Base-by-base conservation (phyloP, 1,284 basidiomycete species). In the Moniliophthora roreri region DNA sequence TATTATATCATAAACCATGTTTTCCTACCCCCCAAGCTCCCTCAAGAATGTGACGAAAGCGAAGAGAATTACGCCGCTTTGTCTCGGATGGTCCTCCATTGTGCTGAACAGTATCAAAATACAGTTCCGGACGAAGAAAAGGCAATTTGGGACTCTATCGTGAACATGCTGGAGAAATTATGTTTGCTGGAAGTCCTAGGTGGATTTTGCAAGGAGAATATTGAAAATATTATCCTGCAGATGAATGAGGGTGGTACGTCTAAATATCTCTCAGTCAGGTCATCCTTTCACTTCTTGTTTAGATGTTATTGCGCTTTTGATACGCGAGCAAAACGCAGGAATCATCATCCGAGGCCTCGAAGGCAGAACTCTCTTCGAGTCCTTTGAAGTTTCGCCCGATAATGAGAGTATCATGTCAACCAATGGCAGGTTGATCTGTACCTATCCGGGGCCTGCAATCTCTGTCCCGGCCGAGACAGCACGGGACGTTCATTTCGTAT, bases 241-340 rank as follows among this genome's bases (percentile, higher is more conserved):
- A 62, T 67, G 57, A 15, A 37, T 1, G 16, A 26, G 6, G 58
- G 64, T 56, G 64, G 67, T 68, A 49, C 20, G 51, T 20, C n/a
- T n/a, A 13, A 52, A 48, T 38, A 20, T 39, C 3, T 21, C 10
- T 34, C n/a, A n/a, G n/a, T 28, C 26, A 32, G 46, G 34, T 23
- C 8, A 26, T 9, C 11, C 15, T n/a, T 34, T 36, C 6, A 38
- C n/a, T 26, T 32, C 21, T 34, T n/a, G 18, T 18, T 5, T 42
- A 74, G 73, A 67, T 52, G 60, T 69, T 11, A 48, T 73, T 15
- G 63, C 63, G 2, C 58, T 77, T 23, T 62, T 70, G 13, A 66
- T 79, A 18, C 63, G 67, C 15, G 66, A 67, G 0, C 78, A 80
- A 57, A 79, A 80, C 51, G 72, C 77, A 1, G 74, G 65, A 16